These are phyloP conservation scores for Comarum palustre DNA, from an alignment of 306 rosid genomes.

Conservation along the genomic window DNA sequence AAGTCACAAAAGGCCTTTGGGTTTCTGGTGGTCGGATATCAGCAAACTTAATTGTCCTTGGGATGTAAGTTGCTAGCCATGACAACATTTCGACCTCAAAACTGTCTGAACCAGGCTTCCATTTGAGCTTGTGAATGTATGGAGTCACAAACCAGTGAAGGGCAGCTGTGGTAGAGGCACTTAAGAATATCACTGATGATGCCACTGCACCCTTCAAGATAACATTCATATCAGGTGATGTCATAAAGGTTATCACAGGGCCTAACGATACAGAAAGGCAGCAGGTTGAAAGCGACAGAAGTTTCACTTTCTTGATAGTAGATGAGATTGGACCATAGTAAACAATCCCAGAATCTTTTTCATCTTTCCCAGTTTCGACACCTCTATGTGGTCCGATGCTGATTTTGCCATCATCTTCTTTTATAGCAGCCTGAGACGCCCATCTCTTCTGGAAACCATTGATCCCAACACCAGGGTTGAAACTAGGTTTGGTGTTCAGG, in stretches of 20 bases:
- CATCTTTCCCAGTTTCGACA: slow-evolving; percentile 42
- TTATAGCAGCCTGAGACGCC: slow-evolving; percentile 52
- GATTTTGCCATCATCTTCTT: slow-evolving; percentile 65
- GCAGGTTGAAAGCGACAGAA: slow-evolving; percentile 88
- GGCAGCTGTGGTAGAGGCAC: slow-evolving; percentile 66
- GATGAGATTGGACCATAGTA: slow-evolving; percentile 81
- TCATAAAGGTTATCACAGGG: slow-evolving; percentile 92
- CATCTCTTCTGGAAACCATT: slow-evolving; percentile 55
- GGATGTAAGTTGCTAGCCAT: slow-evolving; percentile 58
- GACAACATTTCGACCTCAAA: slow-evolving; percentile 82
- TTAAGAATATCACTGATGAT: slow-evolving; percentile 65
- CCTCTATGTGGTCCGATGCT: slow-evolving; percentile 79
- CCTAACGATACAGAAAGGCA: slow-evolving; percentile 88
- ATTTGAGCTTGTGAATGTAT: slow-evolving; percentile 70
- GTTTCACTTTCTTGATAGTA: slow-evolving; percentile 84
- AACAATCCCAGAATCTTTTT: slow-evolving; percentile 53
- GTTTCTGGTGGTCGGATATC: slow-evolving; percentile 73
- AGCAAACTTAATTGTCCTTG: slow-evolving; percentile 61
- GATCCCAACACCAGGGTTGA: slow-evolving; percentile 25
- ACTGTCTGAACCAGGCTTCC: slow-evolving; percentile 86
- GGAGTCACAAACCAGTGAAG: slow-evolving; percentile 93
- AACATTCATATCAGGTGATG: slow-evolving; percentile 85
- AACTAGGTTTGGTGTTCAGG: slow-evolving; percentile 24
- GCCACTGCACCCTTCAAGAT: slow-evolving; percentile 92
- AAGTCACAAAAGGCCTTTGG: slow-evolving; percentile 79